A percentile compares a stretch with the other conserved stretches of the same genome.
Evolutionary conservation across 2,329 filamentous ascomycete species (phyloP).

Genomic region (Tolypocladium guangdongense): DNA sequence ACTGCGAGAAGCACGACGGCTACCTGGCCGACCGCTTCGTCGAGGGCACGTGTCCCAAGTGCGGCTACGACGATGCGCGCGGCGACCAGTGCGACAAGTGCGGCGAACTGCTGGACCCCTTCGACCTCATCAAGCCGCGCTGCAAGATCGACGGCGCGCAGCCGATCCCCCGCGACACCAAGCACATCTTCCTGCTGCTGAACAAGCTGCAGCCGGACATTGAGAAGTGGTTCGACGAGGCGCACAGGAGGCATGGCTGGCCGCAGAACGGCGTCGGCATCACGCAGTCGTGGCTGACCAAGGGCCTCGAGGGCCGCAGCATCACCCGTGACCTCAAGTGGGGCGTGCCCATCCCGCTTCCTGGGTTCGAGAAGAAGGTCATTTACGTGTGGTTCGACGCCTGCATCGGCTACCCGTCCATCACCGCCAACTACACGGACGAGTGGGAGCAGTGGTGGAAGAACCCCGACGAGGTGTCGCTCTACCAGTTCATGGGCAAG

Average conservation of each 20-base stretch:
- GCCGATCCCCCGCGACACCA: conserved; percentile 71
- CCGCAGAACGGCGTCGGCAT: conserved; percentile 65
- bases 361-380: conserved; percentile 52
- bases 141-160: conserved; percentile 86
- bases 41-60: conserved; percentile 68
- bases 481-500: conserved; percentile 96
- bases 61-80: conserved; percentile 58
- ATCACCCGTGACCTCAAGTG: conserved; percentile 91
- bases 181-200: conserved; percentile 80
- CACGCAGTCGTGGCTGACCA: conserved; percentile 69
- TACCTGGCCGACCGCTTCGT: conserved; percentile 84
- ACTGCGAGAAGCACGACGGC: conserved; percentile 66
- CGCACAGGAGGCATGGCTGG: conserved; percentile 66
- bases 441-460: conserved; percentile 95
- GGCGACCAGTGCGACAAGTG: conserved; percentile 70
- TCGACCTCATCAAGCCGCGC: conserved; percentile 70
- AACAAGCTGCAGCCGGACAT: conserved; percentile 73
- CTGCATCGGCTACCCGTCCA: conserved; percentile 90
- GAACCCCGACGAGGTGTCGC: conserved; percentile 73
- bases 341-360: conserved; percentile 53
- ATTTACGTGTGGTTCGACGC: conserved; percentile 93
- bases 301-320: conserved; percentile 74
- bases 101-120: conserved; percentile 58
- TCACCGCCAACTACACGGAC: conserved; percentile 78
- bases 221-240: conserved; percentile 64